Evolutionary conservation across 768 basidiomycete genomes (phyloP), one percentile per base, ranked within the genome.

Genomic region (Boletellus ananas): DNA sequence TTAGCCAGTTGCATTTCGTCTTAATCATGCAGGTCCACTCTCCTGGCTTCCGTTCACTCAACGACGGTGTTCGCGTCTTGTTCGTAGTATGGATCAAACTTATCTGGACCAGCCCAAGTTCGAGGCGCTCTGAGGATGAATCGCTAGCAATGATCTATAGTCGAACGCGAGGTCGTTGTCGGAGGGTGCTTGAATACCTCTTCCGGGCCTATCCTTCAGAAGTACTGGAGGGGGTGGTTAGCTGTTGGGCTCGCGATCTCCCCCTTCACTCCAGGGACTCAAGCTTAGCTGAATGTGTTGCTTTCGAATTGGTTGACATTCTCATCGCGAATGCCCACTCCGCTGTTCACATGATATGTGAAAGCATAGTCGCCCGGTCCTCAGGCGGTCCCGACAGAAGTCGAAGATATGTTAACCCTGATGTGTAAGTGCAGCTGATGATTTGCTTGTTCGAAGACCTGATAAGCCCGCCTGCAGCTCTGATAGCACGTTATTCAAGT

Each of bases 271-370:
- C 50, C 42, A 53, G 75, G 70, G 70, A 73, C 42, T 63, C 74
- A 23, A 66, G 65, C 36, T 53, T 68, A 4, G 66, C 74, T 2
- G 71, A 74, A 38, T 74, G 77, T 27, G 75, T 79, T 6, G 77
- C 86, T 2, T 95, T 94, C 60, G 87, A 93, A 49, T 74, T 95
- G 20, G 74, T 95, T 12, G 93, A 96, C 63, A 72, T 84, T 14
- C 78, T 98, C 27, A 79, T 93, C 7, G 77, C 89, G 3, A 95
- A 80, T 62, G 87, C 93, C 4, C 92, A 93, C 59, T 86, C 79
- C 47, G 83, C 89, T 8, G 92, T 97, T 1, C 85, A 91, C 54
- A 85, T 94, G 79, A 72, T 92, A 29, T 94, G 90, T 62, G 92
- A 96, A 63, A 85, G 84, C 58, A 87, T 93, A 40, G 74, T 74